Evolutionary conservation across 2,329 filamentous ascomycete species (phyloP), one percentile per base, ranked within the genome.

Genomic region (Plectosphaerella plurivora): DNA sequence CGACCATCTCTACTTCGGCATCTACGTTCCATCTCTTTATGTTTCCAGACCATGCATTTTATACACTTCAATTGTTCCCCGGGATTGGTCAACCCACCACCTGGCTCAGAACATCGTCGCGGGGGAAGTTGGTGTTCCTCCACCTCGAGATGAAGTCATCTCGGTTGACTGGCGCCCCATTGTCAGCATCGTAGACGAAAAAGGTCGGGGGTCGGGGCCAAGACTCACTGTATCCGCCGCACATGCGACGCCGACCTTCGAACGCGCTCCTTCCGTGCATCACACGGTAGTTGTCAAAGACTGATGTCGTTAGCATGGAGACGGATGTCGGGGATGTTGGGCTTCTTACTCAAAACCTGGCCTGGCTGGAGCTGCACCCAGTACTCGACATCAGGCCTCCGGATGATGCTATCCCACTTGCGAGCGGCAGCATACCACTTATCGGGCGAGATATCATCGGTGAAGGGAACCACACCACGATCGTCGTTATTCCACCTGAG

Each of bases 251-350:
- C 64, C 88, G 84, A 2, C 94, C 94, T 6, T 85, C 87, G 63
- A 97, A 99, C 0, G 82, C 82, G 49, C 85, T 85, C 60, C 94
- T 78, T 1, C 93, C 94, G 68, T 99, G 94, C 60, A 97, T 73
- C 35, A 97, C 88, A 54, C 94, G 82, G 91, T 93, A 97, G 64
- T 99, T 97, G 66, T 99, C 90, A 68, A 99, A 97, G 46, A 97
- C 88, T 2, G 14, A 22, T n/a, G 5, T 44, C 25, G 39, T 50
- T 24, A 50, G 48, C 25, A 22, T n/a, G 16, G 47, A 25, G 56
- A 56, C 51, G 28, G 50, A 18, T 47, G n/a, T 28, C 22, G 22
- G 22, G 22, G 22, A 22, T 22, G 22, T 24, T 8, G 2, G 2
- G 44, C 41, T 3, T 76, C 84, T 69, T 73, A 92, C 89, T 84